Conservation (phyloP, 176 grass and related monocot species). For the Areca catechu region DNA sequence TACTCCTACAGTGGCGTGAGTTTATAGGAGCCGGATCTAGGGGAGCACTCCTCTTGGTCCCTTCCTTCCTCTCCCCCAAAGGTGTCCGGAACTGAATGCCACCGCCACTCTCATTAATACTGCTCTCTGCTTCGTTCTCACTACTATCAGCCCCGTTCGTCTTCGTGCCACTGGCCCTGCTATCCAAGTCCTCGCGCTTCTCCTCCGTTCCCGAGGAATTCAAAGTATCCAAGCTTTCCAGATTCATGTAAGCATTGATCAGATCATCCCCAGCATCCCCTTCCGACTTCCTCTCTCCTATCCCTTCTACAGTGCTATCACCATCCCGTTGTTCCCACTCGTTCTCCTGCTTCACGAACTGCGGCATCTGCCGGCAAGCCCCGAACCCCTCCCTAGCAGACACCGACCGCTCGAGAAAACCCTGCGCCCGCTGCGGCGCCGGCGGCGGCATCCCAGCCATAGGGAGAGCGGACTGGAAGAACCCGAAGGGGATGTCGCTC, state of each 20-base stretch:
- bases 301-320: too few relatives aligned
- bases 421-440: conserved; percentile 29
- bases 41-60: conserved; percentile 28
- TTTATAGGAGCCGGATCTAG: conserved; percentile 18
- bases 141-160: conserved; percentile 36
- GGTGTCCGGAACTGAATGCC: too few relatives aligned
- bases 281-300: conserved; percentile 26
- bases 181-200: conserved; percentile 32
- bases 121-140: conserved; percentile 76
- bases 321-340: too few relatives aligned
- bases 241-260: conserved; percentile 89
- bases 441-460: conserved; percentile 12
- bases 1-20: conserved; percentile 64
- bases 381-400: too few relatives aligned
- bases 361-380: too few relatives aligned
- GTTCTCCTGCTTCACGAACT: too few relatives aligned
- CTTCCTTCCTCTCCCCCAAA: conserved; percentile 19
- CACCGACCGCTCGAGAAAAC: too few relatives aligned
- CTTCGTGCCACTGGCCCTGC: conserved; percentile 10
- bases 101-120: conserved; percentile 22
- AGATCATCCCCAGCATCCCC: conserved; percentile 42
- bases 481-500: conserved; percentile 67
- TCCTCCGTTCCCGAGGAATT: conserved; percentile 60
- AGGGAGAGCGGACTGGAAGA: not conserved
- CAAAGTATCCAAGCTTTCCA: conserved; percentile 59